Percentiles rank a stretch among this genome's conserved stretches.
phyloP scores from a whole-genome alignment of 2,329 filamentous ascomycete genomes.

The Bisporella sp. region DNA sequence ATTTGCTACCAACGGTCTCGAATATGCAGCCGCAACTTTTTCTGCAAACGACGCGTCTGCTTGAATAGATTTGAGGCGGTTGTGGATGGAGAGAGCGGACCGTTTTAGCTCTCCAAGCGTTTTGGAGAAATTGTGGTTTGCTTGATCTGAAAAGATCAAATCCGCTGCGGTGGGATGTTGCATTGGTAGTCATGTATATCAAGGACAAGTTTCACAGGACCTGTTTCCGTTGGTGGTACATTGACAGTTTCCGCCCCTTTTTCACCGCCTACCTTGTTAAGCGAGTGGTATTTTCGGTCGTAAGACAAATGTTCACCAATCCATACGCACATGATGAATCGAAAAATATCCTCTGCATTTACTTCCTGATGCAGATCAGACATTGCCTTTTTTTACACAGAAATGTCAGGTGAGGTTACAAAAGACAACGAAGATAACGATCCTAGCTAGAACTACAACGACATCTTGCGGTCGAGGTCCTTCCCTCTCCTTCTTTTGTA shows the following conservation, averaged over 20 bases:
- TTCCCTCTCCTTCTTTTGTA: no score
- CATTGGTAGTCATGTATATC: constrained; percentile 11
- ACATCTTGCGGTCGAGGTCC: no score
- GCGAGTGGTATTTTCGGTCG: no score
- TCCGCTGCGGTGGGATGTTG: constrained; percentile 37
- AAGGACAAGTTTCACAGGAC: no score
- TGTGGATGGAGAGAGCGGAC: constrained; percentile 69
- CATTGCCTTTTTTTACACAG: no score
- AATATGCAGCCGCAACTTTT: constrained; percentile 45
- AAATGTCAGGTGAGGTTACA: no score
- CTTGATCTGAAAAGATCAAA: constrained; percentile 36
- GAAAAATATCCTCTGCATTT: no score
- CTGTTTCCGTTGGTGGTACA: background rate
- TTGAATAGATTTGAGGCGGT: constrained; percentile 74
- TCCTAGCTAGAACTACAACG: no score
- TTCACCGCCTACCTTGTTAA: background rate
- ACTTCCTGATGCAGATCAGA: no score
- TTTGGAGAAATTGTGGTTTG: constrained; percentile 59
- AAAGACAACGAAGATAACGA: no score
- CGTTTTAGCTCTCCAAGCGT: constrained; percentile 67
- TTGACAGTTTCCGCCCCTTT: background rate
- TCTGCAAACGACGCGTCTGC: constrained; percentile 70
- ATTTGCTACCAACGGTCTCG: constrained; percentile 76
- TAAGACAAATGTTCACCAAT: no score
- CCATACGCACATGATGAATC: no score